Percentiles rank a stretch among this genome's conserved stretches.
Evolutionary conservation across 805 yeast genomes (phyloP).

Genomic region (Jamesozyma piceae): DNA sequence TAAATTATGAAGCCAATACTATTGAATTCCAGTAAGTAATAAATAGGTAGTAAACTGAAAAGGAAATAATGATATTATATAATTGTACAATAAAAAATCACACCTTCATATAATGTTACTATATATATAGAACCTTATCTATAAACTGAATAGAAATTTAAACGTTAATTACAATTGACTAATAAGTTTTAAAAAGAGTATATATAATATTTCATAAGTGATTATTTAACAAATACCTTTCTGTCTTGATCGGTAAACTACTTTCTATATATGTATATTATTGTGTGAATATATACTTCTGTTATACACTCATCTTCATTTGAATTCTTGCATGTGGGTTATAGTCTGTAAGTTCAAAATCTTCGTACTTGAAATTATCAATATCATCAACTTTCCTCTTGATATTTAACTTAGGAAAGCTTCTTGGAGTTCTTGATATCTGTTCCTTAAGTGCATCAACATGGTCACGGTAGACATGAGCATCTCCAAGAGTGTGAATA

Average conservation of each 20-base stretch:
- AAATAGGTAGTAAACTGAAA: background rate
- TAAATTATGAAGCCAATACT: constrained; percentile 32
- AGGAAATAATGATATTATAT: background rate
- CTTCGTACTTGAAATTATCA: constrained; percentile 84
- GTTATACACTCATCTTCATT: constrained; percentile 97
- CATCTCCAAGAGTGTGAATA: constrained; percentile 92
- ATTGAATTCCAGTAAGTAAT: constrained; percentile 17
- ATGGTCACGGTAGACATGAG: constrained; percentile 91
- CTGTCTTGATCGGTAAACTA: background rate
- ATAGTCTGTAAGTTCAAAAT: constrained; percentile 72
- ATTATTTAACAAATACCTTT: background rate
- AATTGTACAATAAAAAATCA: no score
- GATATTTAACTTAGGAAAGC: constrained; percentile 71
- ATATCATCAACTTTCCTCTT: constrained; percentile 59
- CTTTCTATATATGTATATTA: background rate
- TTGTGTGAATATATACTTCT: no score
- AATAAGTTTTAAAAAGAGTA: no score
- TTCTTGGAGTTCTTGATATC: constrained; percentile 59
- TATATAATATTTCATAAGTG: no score
- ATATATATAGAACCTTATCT: no score
- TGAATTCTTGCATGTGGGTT: constrained; percentile 75
- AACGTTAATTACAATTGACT: no score
- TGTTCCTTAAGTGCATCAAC: constrained; percentile 84
- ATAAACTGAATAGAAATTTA: no score
- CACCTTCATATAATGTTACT: no score